A percentile compares a stretch with the other conserved stretches of the same genome.
These are phyloP conservation scores for Bauhinia variegata DNA, from an alignment of 306 rosid species.

Conservation along the genomic window DNA sequence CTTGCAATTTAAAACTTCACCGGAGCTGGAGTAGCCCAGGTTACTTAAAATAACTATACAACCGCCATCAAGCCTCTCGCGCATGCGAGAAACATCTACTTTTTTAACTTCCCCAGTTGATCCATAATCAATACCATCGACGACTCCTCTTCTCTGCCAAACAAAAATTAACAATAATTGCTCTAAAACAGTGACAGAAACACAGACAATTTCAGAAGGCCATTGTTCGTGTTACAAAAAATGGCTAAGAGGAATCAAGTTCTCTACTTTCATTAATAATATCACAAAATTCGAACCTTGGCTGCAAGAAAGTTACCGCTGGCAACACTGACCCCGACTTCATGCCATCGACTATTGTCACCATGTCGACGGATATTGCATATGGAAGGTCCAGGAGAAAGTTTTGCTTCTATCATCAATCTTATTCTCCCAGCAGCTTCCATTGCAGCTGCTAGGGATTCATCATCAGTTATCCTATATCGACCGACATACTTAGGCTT, in stretches of 20 bases:
- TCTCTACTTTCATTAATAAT: conserved; percentile 1
- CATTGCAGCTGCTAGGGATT: conserved; percentile 85
- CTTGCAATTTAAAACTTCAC: conserved; percentile 98
- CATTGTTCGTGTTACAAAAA: conserved; percentile 17
- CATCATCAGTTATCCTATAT: conserved; percentile 80
- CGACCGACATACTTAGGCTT: conserved; percentile 75
- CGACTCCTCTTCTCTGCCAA: conserved; percentile 90
- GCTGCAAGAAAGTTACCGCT: conserved; percentile 98
- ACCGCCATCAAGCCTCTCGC: conserved; percentile 95
- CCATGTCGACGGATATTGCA: conserved; percentile 94
- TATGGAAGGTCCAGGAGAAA: conserved; percentile 96
- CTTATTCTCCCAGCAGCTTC: conserved; percentile 91
- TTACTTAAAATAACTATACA: conserved; percentile 91
- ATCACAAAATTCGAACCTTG: conserved; percentile 61
- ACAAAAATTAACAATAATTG: conserved; percentile 29
- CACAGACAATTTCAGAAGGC: conserved; percentile 31
- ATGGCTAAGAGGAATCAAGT: conserved; percentile 1
- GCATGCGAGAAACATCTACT: conserved; percentile 80
- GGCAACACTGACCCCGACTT: conserved; percentile 93
- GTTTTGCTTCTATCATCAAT: conserved; percentile 86
- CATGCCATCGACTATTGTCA: conserved; percentile 88
- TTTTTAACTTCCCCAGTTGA: conserved; percentile 98
- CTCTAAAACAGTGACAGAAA: conserved; percentile 24
- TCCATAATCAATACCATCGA: conserved; percentile 88
- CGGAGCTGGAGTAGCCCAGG: conserved; percentile 97